Evolutionary conservation across 345 rosid species (phyloP), one percentile per base, ranked within the genome.

Genomic region (Kandelia obovata): DNA sequence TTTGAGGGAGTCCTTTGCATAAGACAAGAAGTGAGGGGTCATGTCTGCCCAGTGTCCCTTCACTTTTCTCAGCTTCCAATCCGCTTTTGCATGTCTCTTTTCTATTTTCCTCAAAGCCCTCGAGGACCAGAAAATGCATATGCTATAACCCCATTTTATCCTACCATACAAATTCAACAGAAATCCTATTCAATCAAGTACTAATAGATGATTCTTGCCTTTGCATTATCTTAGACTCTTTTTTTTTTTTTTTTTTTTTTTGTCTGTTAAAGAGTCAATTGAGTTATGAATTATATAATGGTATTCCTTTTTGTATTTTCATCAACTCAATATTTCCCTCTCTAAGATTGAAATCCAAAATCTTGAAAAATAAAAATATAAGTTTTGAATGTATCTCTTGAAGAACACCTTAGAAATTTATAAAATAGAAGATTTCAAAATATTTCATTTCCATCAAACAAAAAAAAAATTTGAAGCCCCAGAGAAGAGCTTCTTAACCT

Each of bases 371-470:
- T 34, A 0, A 34, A 7, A 34, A 34, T 34, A 7, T 34, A 34
- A 34, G 6, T 34, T 34, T 7, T 7, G 1, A 34, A 1, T 7
- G 0, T 32, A 32, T 5, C 6, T 32, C 6, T 32, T 32, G 6
- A 7, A 7, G 2, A 1, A 34, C 10, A 3, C 17, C 5, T 11
- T 0, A 15, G 51, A 61, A 57, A 57, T 66, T 53, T 64, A 53
- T 57, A 26, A 32, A 16, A 15, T 27, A 1, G 23, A 72, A 66
- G 75, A 73, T 73, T 58, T 69, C 66, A 65, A 27, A 37, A 70
- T 75, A 79, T 69, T 58, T 69, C 72, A 66, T 62, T 69, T 70
- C n/a, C 20, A 61, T 58, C 62, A 32, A 65, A 53, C 21, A 61
- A 65, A 21, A 1, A 4, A 21, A 21, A 1, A 4, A 21, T 58